Base-by-base conservation (phyloP, 106 monocot genomes). In the Agapanthus africanus region DNA sequence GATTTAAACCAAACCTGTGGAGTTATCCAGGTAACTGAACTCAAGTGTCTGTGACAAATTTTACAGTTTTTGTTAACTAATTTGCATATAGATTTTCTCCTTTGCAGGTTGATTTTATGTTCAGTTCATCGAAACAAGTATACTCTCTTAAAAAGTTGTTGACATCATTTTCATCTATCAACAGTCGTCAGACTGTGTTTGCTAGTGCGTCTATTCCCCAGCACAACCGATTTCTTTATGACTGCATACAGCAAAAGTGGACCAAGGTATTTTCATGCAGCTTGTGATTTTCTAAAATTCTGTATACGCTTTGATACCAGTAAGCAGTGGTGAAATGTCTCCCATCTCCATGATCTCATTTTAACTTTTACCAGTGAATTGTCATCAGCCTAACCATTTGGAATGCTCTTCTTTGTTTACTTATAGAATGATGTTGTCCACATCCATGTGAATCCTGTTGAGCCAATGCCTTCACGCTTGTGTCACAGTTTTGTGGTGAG, bases 171-270 rank as follows among this genome's bases (percentile, higher is more conserved):
- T 91, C 91, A 44, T 77, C 86, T 35, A 76, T 82, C 61, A 47
- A 70, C 18, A 80, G 51, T 37, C 86, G 89, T 26, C 95, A 97
- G 42, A 97, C 91, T 2, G 70, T 91, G 73, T 80, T 97, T 66
- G 95, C 95, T 8, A 91, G 95, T 51, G 95, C 95, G 56, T 91
- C 95, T 34, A 97, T 97, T 49, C 95, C 95, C 41, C 91, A 97
- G 42, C 91, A 97, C 79, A 88, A 91, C 40, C 85, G 76, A 37
- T 97, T 97, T 71, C 67, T 88, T 19, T 77, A 84, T 74, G 88
- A 97, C 41, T 91, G 95, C 51, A 59, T 91, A 59, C 89, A 91
- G 37, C 91, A 97, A 40, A 97, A 91, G 66, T 97, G 95, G 95
- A 91, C 95, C 57, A 97, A 89, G 88, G 95, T 95, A 74, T 77